Evolutionary conservation across 352 stramenopile genomes (phyloP), one percentile per base, ranked within the genome.

Genomic region (Phytophthora ramorum): DNA sequence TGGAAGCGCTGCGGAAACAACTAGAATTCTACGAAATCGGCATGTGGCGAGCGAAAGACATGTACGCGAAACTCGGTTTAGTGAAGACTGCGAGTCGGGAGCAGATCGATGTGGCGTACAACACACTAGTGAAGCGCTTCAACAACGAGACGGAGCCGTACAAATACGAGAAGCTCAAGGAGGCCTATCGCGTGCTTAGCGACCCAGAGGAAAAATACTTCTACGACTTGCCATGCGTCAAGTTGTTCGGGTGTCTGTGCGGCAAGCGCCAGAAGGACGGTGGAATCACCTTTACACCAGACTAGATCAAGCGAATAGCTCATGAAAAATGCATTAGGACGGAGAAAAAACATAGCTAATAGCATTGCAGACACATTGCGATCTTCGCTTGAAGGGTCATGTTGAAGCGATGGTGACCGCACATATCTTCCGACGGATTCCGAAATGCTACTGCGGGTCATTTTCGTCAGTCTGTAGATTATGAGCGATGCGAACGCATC

Each of bases 191-290:
- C 17, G 87, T 83, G 20, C 73, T 93, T 40, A 92, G 82, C 47
- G 84, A 95, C 58, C 78, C 83, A 0, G 87, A 92, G 50, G 86
- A 93, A 35, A 95, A 95, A 58, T 91, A 92, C 64, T 95, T 78
- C 54, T 95, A 95, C 76, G 85, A 95, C 50, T 64, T 95, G 57
- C 87, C 87, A 12, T 95, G 87, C 53, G 65, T 95, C 55, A 95
- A 95, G 71, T 67, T 95, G 45, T 95, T 95, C 57, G 85, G 87
- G 0, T 79, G 71, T 8, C 63, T 95, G 5, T 95, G 87, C 38
- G 87, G 87, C 37, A 95, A 95, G 54, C 76, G 78, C 16, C 81
- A 95, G 69, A 89, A 90, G 37, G 87, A 95, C 48, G 87, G 87
- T 3, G 82, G 76, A 12, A 90, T 95, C 55, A 90, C 85, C 24